Base-by-base conservation (phyloP, 208 protist genomes). In the Spongospora subterranea region DNA sequence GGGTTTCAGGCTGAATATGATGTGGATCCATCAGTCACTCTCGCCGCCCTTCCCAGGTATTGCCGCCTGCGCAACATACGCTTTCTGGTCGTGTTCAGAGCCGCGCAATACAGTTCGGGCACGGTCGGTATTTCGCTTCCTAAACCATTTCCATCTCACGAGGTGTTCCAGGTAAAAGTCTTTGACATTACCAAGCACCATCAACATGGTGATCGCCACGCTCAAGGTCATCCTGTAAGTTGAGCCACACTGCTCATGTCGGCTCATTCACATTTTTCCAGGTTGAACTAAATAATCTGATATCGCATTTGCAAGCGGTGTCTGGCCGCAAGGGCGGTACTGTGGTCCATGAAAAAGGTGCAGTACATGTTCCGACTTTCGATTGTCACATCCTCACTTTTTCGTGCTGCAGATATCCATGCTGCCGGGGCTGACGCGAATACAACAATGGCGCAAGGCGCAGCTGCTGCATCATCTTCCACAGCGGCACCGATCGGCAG, bases 1-100 rank as follows among this genome's bases (percentile, higher is more conserved):
- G 71, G 71, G 17, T 82, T 82, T 43, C n/a, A 82, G 40, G 71
- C 71, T 20, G 71, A 82, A 82, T 82, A 82, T 82, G 71, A 82
- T 82, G 71, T 82, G 35, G 71, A 43, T 43, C 40, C 71, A 6
- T 39, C 17, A 6, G n/a, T 82, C 13, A 40, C 71, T 45, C 40
- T 82, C 6, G n/a, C 71, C 6, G n/a, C 71, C 17, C 40, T 82
- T 6, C 71, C 71, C 17, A 35, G 71, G n/a, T 82, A 82, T 43
- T 82, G 71, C 40, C 71, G 71, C 71, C n/a, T 82, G n/a, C n/a
- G n/a, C 35, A 13, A 35, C 6, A 82, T 82, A 20, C 71, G 71
- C 17, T 82, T 35, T 35, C n/a, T 82, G 71, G 71, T 82, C 17
- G 71, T 82, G 6, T 82, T 82, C 71, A 35, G 71, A 17, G 35